These are phyloP conservation scores for Solanum peruvianum DNA, from an alignment of 257 asterid species.

Conservation along the genomic window DNA sequence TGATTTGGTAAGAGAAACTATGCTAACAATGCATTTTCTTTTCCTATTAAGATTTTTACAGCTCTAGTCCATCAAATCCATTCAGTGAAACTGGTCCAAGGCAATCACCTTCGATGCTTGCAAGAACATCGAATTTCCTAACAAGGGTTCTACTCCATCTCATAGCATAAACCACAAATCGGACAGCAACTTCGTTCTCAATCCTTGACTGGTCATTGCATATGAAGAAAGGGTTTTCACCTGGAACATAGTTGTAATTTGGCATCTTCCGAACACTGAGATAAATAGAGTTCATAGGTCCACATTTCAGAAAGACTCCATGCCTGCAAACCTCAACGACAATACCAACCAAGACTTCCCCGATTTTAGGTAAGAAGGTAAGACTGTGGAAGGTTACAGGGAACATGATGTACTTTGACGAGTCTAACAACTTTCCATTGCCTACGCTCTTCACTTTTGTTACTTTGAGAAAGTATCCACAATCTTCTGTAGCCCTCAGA, in stretches of 20 bases:
- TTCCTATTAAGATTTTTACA: conserved; percentile 3
- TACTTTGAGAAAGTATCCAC: conserved; percentile 57
- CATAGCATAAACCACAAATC: conserved; percentile 38
- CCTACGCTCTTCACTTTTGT: conserved; percentile 54
- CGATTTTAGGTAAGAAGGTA: conserved; percentile 43
- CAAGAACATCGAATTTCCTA: conserved; percentile 52
- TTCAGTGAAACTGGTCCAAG: conserved; percentile 67
- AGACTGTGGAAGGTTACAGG: conserved; percentile 45
- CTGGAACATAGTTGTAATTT: conserved; percentile 22
- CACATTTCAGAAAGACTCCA: conserved; percentile 63
- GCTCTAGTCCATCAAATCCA: conserved; percentile 51
- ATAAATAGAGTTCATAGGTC: conserved; percentile 60
- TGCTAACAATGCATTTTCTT: background rate
- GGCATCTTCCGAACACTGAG: conserved; percentile 45
- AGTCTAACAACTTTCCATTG: conserved; percentile 13
- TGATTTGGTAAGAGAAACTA: background rate
- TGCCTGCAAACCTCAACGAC: conserved; percentile 15
- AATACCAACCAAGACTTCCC: conserved; percentile 53
- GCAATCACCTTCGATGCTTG: conserved; percentile 42
- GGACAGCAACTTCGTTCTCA: conserved; percentile 38
- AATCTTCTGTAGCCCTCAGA: conserved; percentile 21
- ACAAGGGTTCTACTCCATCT: conserved; percentile 32
- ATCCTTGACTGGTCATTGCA: conserved; percentile 52
- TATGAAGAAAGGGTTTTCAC: conserved; percentile 17
- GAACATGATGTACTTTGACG: conserved; percentile 10